Evolutionary conservation across 148 eudicot species (phyloP), one percentile per base, ranked within the genome.

Genomic region (Chenopodium formosanum): DNA sequence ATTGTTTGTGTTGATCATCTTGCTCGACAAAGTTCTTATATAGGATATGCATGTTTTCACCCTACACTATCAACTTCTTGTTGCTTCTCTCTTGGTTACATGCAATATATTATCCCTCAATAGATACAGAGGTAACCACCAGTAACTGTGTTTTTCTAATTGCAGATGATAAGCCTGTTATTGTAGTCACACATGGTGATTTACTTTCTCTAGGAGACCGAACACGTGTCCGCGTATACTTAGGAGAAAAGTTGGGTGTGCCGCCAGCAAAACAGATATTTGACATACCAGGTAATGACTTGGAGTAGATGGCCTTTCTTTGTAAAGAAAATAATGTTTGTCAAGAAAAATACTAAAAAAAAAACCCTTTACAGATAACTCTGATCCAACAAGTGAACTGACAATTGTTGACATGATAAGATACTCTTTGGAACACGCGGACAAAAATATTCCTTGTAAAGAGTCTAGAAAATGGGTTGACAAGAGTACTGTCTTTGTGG

Each of bases 181-280:
- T 95, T 75, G 97, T 88, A 53, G 88, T 95, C 78, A 95, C 97
- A 47, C 97, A 92, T 86, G 99, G 99, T 73, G 97, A 95, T 84
- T 84, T 92, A 83, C 92, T 95, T 78, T 84, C 97, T 64, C 74
- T 85, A 32, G 72, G 88, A 16, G 97, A 93, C 58, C 92, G 97
- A 66, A 90, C 89, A 12, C 86, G 88, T 64, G 87, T 95, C 67
- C 91, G 94, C 78, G 82, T 93, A 66, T 84, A 88, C 85, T 81
- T 95, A 31, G 97, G 99, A 75, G 89, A 93, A 83, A 88, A 90
- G 80, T 86, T 95, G 76, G 91, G 97, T 80, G 83, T 92, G 65
- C 92, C 88, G 31, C 97, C 99, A 34, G 82, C 74, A 20, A 89
- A 81, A 46, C 98, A 95, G 85, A 88, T 91, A 73, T 95, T 93